Evolutionary conservation across 352 stramenopile species (phyloP).

Genomic region (Phytopythium boreale): DNA sequence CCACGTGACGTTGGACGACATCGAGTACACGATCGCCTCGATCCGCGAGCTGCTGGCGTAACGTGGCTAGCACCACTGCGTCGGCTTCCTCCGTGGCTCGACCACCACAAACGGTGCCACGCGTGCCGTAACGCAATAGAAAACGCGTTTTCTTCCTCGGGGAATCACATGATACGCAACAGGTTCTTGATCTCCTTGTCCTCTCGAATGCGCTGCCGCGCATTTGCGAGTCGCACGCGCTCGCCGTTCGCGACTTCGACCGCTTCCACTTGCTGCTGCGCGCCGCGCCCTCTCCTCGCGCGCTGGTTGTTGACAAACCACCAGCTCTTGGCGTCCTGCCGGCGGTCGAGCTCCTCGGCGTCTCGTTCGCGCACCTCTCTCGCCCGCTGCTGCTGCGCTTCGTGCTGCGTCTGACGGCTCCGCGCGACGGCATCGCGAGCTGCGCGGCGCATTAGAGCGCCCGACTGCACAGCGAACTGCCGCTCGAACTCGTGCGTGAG

Average conservation of each 20-base stretch:
- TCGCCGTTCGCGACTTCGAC: constrained; percentile 21
- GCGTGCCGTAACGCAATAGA: not conserved
- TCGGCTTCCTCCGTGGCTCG: not conserved
- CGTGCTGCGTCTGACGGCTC: not conserved
- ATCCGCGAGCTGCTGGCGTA: constrained; percentile 55
- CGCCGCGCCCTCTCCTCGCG: constrained; percentile 26
- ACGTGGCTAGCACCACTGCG: not conserved
- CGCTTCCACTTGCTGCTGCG: constrained; percentile 19
- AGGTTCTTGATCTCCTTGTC: constrained; percentile 73
- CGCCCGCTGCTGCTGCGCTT: constrained; percentile 28
- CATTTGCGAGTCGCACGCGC: constrained; percentile 16
- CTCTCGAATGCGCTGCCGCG: constrained; percentile 45
- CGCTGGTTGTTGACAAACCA: constrained; percentile 64
- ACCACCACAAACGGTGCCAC: not conserved
- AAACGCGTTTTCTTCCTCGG: not conserved
- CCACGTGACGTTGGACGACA: constrained; percentile 59
- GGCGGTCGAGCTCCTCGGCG: constrained; percentile 29
- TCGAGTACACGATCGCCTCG: constrained; percentile 57
- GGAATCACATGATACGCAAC: constrained; percentile 47
- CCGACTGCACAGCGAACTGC: constrained; percentile 51
- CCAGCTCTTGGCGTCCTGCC: constrained; percentile 65
- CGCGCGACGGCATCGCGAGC: constrained; percentile 40
- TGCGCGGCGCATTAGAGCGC: constrained; percentile 63
- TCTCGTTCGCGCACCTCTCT: constrained; percentile 27
- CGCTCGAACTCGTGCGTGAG: constrained; percentile 52